Conservation (phyloP, 2,329 filamentous ascomycete genomes). For the Diplocarpon rosae region DNA sequence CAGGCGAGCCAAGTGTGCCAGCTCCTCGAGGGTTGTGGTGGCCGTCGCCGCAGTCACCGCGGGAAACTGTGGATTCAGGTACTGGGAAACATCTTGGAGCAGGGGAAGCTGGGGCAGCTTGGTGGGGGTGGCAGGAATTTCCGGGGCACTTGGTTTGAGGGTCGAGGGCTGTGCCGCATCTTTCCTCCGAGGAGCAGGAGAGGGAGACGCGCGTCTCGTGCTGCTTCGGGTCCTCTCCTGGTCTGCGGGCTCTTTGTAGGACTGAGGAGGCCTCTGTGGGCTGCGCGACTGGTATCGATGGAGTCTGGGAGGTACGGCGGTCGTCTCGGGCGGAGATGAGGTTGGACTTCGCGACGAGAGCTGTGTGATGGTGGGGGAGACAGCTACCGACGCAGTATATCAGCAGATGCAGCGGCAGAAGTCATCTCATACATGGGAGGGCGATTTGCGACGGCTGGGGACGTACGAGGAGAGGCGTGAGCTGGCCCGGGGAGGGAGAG, state of each 20-base stretch:
- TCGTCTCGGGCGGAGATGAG: slow-evolving; percentile 41
- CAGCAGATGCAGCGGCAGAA: slow-evolving; percentile 3
- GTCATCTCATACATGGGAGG: not conserved
- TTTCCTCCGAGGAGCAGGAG: slow-evolving; percentile 23
- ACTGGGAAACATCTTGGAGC: slow-evolving; percentile 54
- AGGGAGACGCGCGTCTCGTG: slow-evolving; percentile 18
- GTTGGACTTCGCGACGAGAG: slow-evolving; percentile 43
- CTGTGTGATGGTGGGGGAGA: slow-evolving; percentile 40
- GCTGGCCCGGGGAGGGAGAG: slow-evolving; percentile 28
- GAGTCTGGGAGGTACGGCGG: slow-evolving; percentile 37
- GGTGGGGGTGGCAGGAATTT: slow-evolving; percentile 15
- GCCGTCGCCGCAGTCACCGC: slow-evolving; percentile 43
- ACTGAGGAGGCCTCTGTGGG: slow-evolving; percentile 39
- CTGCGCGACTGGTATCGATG: slow-evolving; percentile 44
- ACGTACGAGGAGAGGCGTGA: slow-evolving; percentile 28
- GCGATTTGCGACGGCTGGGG: slow-evolving; percentile 1
- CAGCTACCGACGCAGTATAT: slow-evolving; percentile 30
- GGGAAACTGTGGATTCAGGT: slow-evolving; percentile 48
- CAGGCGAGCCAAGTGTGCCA: slow-evolving; percentile 66
- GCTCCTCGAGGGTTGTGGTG: slow-evolving; percentile 62
- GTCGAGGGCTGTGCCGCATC: slow-evolving; percentile 24
- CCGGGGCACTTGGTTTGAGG: slow-evolving; percentile 9
- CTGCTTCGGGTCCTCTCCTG: slow-evolving; percentile 33
- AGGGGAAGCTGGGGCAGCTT: slow-evolving; percentile 34
- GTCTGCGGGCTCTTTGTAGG: slow-evolving; percentile 34